Evolutionary conservation across 805 yeast genomes (phyloP).

Genomic region (Candida nonsorbophila): DNA sequence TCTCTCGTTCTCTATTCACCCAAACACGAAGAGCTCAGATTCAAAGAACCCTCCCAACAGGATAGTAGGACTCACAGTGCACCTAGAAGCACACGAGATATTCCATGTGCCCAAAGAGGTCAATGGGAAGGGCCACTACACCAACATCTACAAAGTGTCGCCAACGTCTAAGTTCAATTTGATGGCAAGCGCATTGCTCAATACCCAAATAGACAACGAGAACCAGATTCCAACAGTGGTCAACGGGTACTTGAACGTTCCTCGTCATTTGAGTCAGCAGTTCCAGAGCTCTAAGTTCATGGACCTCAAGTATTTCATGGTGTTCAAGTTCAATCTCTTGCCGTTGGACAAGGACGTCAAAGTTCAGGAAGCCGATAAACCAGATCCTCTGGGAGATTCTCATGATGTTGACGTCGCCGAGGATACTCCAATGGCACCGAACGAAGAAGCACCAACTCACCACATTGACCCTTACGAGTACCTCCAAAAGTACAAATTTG

Average conservation of each 20-base stretch:
- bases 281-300: slow-evolving; percentile 31
- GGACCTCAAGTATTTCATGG: slow-evolving; percentile 30
- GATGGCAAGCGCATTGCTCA: slow-evolving; percentile 21
- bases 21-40: slow-evolving; percentile 9
- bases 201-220: slow-evolving; percentile 4
- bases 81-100: slow-evolving; percentile 36
- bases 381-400: neutral
- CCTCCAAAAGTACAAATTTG: slow-evolving; percentile 13
- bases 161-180: slow-evolving; percentile 28
- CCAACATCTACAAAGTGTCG: slow-evolving; percentile 28
- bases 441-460: neutral
- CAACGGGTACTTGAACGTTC: slow-evolving; percentile 25
- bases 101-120: slow-evolving; percentile 18
- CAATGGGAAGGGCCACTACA: slow-evolving; percentile 7
- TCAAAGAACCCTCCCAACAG: slow-evolving; percentile 9
- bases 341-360: slow-evolving; percentile 14
- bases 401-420: neutral
- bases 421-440: neutral
- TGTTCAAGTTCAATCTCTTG: slow-evolving; percentile 29
- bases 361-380: neutral
- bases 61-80: slow-evolving; percentile 27
- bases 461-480: slow-evolving; percentile 3
- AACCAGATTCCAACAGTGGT: slow-evolving; percentile 9
- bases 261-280: slow-evolving; percentile 25
- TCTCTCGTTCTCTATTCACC: slow-evolving; percentile 24